Conservation (phyloP, 805 yeast genomes). For the Wickerhamiella nectarea region DNA sequence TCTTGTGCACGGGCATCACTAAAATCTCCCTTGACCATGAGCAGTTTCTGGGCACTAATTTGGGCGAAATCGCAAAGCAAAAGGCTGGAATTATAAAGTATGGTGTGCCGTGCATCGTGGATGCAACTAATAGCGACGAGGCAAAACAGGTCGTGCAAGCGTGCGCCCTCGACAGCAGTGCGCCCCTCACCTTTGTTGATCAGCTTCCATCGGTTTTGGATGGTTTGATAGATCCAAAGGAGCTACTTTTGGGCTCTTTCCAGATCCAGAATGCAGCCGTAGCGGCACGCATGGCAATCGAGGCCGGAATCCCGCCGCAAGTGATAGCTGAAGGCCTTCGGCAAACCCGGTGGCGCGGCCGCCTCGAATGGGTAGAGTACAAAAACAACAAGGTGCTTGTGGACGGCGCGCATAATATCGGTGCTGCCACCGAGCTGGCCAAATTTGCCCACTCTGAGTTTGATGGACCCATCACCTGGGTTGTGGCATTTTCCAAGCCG, state of each 20-base stretch:
- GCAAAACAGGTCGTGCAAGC: slow-evolving; percentile 30
- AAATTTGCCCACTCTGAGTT: slow-evolving; percentile 32
- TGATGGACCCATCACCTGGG: slow-evolving; percentile 35
- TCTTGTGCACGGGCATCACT: slow-evolving; percentile 59
- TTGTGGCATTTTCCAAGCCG: slow-evolving; percentile 67
- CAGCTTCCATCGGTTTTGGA: slow-evolving; percentile 5
- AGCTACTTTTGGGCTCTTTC: slow-evolving; percentile 60
- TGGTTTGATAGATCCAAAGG: slow-evolving; percentile 10
- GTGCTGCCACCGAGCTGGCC: slow-evolving; percentile 65
- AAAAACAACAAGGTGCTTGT: slow-evolving; percentile 33
- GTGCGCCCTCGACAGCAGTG: slow-evolving; percentile 3
- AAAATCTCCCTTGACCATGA: slow-evolving; percentile 84
- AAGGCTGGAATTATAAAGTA: slow-evolving; percentile 77
- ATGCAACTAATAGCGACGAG: slow-evolving; percentile 43
- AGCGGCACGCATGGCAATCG: slow-evolving; percentile 10
- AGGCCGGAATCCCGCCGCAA: slow-evolving; percentile 24
- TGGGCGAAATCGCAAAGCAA: slow-evolving; percentile 53
- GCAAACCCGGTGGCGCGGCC: slow-evolving; percentile 68
- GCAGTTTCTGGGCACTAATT: slow-evolving; percentile 50
- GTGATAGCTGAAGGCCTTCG: slow-evolving; percentile 39
- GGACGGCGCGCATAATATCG: slow-evolving; percentile 89
- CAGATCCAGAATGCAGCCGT: slow-evolving; percentile 54
- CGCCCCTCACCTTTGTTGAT: slow-evolving; percentile 7
- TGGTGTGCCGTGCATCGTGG: slow-evolving; percentile 52
- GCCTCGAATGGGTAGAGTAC: slow-evolving; percentile 43